phyloP scores from a whole-genome alignment of 371 early-diverging fungal genomes.

The Mortierella sp. region DNA sequence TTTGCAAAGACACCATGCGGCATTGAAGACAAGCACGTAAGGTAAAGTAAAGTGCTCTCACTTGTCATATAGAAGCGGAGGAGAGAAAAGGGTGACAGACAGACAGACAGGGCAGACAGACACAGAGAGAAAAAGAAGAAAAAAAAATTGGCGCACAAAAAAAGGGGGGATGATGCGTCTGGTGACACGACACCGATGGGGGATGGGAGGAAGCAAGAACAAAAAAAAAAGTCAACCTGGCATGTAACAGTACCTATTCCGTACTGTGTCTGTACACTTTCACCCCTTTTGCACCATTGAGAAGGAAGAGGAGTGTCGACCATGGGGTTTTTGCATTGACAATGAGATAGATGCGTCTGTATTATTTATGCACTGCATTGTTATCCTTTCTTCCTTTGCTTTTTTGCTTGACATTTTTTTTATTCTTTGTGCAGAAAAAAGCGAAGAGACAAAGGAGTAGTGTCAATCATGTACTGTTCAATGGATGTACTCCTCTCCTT shows the following conservation, averaged over 20 bases:
- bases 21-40: not conserved
- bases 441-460: not conserved
- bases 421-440: not conserved
- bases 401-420: not conserved
- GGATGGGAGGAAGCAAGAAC: not conserved
- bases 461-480: not conserved
- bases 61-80: not conserved
- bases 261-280: not conserved
- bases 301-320: not conserved
- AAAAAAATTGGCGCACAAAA: conserved; percentile 28
- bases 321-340: conserved; percentile 4
- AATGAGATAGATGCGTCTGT: not conserved
- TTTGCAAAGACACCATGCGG: conserved; percentile 8
- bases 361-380: not conserved
- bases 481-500: not conserved
- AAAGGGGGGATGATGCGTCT: conserved; percentile 34
- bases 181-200: conserved; percentile 24
- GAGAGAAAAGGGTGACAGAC: conserved; percentile 25
- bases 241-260: not conserved
- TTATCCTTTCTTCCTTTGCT: not conserved
- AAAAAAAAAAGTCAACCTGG: not conserved
- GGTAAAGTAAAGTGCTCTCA: too few relatives aligned
- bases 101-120: not conserved
- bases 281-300: not conserved
- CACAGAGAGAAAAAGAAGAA: too few relatives aligned